Conservation (phyloP, 768 basidiomycete genomes). For the Tylopilus rubrobrunneus region DNA sequence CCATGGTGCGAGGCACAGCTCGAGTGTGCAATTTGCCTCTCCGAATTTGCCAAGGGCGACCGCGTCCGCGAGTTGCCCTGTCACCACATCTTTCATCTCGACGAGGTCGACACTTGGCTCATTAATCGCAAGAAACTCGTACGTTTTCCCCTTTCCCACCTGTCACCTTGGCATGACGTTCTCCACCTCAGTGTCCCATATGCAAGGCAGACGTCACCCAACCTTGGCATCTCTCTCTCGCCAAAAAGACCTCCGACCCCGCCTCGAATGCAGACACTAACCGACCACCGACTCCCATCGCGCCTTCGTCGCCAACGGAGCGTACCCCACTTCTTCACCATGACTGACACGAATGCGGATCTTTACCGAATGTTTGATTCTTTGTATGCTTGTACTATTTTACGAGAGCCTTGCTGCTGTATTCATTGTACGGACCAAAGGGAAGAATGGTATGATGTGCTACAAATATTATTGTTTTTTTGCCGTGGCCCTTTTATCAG, state of each 20-base stretch:
- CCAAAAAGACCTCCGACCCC: conserved; percentile 9
- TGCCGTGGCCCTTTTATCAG: conserved; percentile 17
- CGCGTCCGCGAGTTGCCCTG: conserved; percentile 90
- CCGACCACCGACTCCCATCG: conserved; percentile 9
- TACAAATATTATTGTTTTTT: conserved; percentile 2
- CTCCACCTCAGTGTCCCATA: conserved; percentile 67
- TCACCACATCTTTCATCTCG: conserved; percentile 90
- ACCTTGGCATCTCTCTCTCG: conserved; percentile 35
- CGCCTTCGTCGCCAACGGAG: conserved; percentile 24
- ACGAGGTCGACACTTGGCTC: conserved; percentile 91
- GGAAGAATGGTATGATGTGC: conserved; percentile 1
- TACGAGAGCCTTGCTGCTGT: conserved; percentile 18
- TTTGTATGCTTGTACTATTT: conserved; percentile 19
- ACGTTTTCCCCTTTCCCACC: conserved; percentile 28
- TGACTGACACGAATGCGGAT: conserved; percentile 11
- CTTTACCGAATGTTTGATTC: conserved; percentile 12
- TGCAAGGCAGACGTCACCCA: conserved; percentile 92
- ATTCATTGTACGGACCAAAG: not conserved
- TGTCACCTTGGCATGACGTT: conserved; percentile 4
- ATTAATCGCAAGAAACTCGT: conserved; percentile 91
- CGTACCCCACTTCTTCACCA: conserved; percentile 32
- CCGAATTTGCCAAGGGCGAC: conserved; percentile 82
- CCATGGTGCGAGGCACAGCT: conserved; percentile 79
- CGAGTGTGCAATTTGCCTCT: conserved; percentile 94
- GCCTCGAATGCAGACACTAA: conserved; percentile 1